These are phyloP conservation scores for Clarireedia paspali DNA, from an alignment of 2,329 filamentous ascomycete genomes.

Conservation along the genomic window DNA sequence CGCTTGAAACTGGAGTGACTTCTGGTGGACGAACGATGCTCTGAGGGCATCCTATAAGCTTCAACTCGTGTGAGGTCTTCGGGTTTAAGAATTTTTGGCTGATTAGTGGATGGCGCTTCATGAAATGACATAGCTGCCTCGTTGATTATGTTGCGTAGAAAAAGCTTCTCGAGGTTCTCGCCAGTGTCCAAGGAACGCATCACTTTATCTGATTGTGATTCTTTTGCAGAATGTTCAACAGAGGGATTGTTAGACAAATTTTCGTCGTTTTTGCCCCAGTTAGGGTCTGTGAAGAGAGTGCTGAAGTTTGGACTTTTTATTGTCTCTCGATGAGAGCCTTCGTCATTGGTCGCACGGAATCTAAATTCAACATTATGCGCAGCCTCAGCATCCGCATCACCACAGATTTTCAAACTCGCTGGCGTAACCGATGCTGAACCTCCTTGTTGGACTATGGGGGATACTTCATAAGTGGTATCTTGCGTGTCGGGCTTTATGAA, in stretches of 20 bases:
- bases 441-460: not conserved
- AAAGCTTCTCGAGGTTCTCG: too few relatives aligned
- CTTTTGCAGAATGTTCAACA: not conserved
- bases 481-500: not conserved
- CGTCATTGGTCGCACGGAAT: not conserved
- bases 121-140: too few relatives aligned
- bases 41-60: not conserved
- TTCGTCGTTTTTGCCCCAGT: not conserved
- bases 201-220: too few relatives aligned
- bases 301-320: not conserved
- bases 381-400: not conserved
- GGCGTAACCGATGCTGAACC: not conserved
- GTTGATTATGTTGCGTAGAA: too few relatives aligned
- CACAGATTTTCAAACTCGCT: not conserved
- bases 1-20: not conserved
- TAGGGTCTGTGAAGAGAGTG: conserved; percentile 12
- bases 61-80: not conserved
- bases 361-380: not conserved
- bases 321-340: too few relatives aligned
- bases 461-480: not conserved
- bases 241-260: not conserved
- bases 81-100: not conserved
- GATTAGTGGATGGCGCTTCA: not conserved
- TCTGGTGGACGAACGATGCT: not conserved
- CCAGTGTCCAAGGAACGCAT: too few relatives aligned